Conservation (phyloP, 176 grass and related monocot species). For the Puya raimondii region DNA sequence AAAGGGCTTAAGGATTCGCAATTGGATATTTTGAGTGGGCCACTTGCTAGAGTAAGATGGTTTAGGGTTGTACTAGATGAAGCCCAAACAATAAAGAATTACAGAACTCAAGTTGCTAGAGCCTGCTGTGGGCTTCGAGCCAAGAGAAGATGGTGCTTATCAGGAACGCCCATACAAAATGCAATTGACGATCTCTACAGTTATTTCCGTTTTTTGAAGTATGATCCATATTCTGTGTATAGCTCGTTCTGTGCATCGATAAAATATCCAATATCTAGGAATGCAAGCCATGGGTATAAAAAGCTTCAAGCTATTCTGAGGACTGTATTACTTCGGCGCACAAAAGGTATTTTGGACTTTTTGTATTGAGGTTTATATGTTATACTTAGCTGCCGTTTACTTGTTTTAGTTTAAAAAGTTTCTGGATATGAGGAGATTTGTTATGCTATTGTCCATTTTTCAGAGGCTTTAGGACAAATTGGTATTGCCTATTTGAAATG, state of each 20-base stretch:
- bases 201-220: conserved; percentile 98
- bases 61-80: conserved; percentile 96
- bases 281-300: conserved; percentile 67
- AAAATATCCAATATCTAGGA: conserved; percentile 78
- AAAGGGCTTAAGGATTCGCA: conserved; percentile 56
- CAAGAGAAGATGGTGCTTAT: conserved; percentile 96
- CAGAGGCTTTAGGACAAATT: neutral
- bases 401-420: neutral
- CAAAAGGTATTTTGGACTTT: conserved; percentile 63
- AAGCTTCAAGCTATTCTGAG: conserved; percentile 89
- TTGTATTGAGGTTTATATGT: conserved; percentile 8
- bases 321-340: conserved; percentile 77
- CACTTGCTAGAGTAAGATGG: conserved; percentile 87
- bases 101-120: conserved; percentile 77
- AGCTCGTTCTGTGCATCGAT: conserved; percentile 75
- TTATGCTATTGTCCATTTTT: neutral
- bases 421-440: too few relatives aligned
- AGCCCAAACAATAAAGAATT: conserved; percentile 99
- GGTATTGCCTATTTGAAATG: neutral
- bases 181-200: conserved; percentile 91
- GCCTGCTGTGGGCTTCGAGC: conserved; percentile 91
- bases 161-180: conserved; percentile 98
- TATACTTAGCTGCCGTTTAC: neutral
- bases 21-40: conserved; percentile 57
- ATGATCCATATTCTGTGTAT: conserved; percentile 73